phyloP scores from a whole-genome alignment of 73 alveolate species.

The Tetrahymena borealis region DNA sequence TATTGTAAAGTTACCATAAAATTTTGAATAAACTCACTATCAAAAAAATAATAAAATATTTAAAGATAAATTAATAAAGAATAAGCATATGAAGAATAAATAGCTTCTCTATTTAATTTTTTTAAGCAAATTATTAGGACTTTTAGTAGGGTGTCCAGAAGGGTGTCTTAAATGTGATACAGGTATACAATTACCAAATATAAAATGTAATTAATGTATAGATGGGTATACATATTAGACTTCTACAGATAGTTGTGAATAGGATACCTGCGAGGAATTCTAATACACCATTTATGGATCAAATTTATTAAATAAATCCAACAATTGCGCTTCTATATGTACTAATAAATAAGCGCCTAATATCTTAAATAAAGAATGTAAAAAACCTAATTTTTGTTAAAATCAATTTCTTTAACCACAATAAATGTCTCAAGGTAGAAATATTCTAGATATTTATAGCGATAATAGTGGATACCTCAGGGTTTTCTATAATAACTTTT shows the following conservation, averaged over 20 bases:
- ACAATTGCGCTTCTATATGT: not conserved
- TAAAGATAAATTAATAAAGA: too few relatives aligned
- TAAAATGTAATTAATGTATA: not conserved
- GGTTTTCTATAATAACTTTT: not conserved
- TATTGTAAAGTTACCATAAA: too few relatives aligned
- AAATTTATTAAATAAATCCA: too few relatives aligned
- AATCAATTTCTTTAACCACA: not conserved
- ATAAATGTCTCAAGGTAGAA: not conserved
- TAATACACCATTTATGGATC: too few relatives aligned
- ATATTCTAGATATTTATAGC: not conserved
- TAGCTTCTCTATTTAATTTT: too few relatives aligned
- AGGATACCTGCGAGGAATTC: not conserved
- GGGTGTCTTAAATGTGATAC: too few relatives aligned
- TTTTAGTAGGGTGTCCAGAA: too few relatives aligned
- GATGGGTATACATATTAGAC: not conserved
- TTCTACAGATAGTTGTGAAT: not conserved
- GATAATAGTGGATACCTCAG: not conserved
- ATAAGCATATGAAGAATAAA: too few relatives aligned
- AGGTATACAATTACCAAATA: too few relatives aligned
- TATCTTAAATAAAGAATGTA: not conserved
- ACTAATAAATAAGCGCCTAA: not conserved
- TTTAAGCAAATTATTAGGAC: too few relatives aligned
- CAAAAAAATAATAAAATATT: too few relatives aligned
- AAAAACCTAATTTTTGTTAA: not conserved
- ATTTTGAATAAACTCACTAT: too few relatives aligned